Base-by-base conservation (phyloP, 768 basidiomycete species). In the Suillus decipiens region DNA sequence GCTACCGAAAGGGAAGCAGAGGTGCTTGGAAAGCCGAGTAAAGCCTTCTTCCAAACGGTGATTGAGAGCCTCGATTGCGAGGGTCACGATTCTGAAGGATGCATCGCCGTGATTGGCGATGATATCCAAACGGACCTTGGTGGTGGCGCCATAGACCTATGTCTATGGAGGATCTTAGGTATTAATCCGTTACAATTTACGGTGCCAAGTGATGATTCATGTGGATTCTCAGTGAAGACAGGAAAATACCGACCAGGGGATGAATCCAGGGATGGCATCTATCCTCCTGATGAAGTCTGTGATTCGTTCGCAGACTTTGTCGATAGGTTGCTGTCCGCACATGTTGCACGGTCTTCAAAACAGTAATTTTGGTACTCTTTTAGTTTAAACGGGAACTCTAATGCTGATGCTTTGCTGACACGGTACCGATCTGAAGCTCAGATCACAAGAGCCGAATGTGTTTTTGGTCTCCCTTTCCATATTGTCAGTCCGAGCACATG, bases 161-260 rank as follows among this genome's bases (percentile, higher is more conserved):
- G 86, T 2, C 71, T 92, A 47, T 84, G 82, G 81, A 73, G 89
- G 39, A 80, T 88, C 9, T 76, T 92, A 24, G 89, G 88, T 89
- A 66, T 55, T 37, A 24, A n/a, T 60, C 48, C 48, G 58, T 60
- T 45, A 28, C 28, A 22, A 56, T 55, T 57, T 67, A 15, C 39
- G 42, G 41, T 63, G 42, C 59, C 42, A 37, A 42, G 33, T 53
- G 14, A 64, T 55, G 51, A 39, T 22, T 60, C 36, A 45, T 47
- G 36, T 33, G 39, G 34, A 48, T 53, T 34, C 67, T 48, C 33
- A 86, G 89, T 89, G 28, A 80, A 79, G 69, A 88, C 89, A 6
- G 89, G 90, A 12, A 92, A 90, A 68, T 90, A 89, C 69, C 79
- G 89, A 2, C 22, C 74, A 4, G 88, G 86, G 3, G 86, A 88